Base-by-base conservation (phyloP, 345 rosid species). In the Populus davidiana region DNA sequence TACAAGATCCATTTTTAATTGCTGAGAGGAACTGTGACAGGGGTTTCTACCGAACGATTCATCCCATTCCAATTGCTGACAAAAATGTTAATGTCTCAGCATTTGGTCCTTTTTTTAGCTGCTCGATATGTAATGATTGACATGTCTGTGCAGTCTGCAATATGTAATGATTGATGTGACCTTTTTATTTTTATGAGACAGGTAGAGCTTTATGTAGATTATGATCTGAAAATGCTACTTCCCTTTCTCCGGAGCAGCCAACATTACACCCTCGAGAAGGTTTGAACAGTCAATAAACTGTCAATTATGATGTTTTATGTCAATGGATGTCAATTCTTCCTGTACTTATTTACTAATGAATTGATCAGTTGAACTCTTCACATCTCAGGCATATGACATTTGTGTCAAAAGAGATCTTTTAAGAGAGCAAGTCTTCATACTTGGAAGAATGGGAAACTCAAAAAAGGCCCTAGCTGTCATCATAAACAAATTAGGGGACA, bases 381-480 rank as follows among this genome's bases (percentile, higher is more conserved):
- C 59, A 79, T 82, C 71, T 82, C 90, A 96, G 99, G 98, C 98
- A 54, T 90, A 94, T 82, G 96, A 94, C 70, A 87, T 91, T 73
- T 96, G 99, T 78, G 83, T 90, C 77, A 88, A 73, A 85, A 91
- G 86, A 88, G 87, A 89, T 86, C 93, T 96, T 75, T 81, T 94
- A 70, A 90, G 73, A 82, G 99, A 92, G 90, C 99, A 96, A 86
- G 99, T 96, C 33, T 96, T 96, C 84, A 84, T 96, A 74, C 92
- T 96, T 73, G 99, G 98, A 77, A 91, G 99, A 84, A 96, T 96
- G 99, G 98, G 99, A 71, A 96, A 96, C 78, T 75, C 98, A 61
- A 94, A 86, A 81, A 89, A 89, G 86, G 99, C 98, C 75, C 90
- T 96, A 69, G 89, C 95, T 25, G 91, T 94, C 82, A 96, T 94